A percentile compares a stretch with the other conserved stretches of the same genome.
phyloP scores from a whole-genome alignment of 1,284 basidiomycete genomes.

The Vanrija pseudolonga region DNA sequence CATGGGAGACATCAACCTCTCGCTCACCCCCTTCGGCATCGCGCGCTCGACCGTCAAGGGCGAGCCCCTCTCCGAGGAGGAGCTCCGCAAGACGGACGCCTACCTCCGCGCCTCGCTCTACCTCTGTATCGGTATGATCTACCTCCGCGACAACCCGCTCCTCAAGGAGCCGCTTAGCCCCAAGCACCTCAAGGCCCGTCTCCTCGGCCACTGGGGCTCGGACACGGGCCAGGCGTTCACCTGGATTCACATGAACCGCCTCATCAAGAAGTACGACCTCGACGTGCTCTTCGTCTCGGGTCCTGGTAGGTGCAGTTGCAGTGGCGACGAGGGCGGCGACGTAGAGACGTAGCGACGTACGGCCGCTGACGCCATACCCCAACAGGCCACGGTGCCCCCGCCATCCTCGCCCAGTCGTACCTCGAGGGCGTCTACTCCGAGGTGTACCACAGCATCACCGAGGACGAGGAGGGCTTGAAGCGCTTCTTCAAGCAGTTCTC shows the following conservation, averaged over 20 bases:
- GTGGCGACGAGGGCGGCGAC: not conserved
- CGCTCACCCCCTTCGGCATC: conserved; percentile 17
- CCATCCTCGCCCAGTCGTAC: conserved; percentile 73
- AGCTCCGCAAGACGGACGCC: conserved; percentile 32
- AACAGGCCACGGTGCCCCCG: conserved; percentile 80
- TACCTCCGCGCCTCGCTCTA: conserved; percentile 41
- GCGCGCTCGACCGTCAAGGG: conserved; percentile 32
- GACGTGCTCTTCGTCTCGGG: conserved; percentile 59
- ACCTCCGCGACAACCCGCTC: conserved; percentile 69
- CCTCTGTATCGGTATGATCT: conserved; percentile 57
- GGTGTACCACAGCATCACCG: conserved; percentile 67
- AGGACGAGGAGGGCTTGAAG: conserved; percentile 61
- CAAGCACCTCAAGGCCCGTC: conserved; percentile 70
- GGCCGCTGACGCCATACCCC: not conserved
- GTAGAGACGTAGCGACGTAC: too few species aligned
- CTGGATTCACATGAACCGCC: conserved; percentile 73
- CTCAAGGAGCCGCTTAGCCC: conserved; percentile 59
- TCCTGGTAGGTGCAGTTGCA: too few species aligned
- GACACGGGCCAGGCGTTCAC: conserved; percentile 67
- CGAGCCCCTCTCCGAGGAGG: conserved; percentile 27
- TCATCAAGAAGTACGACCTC: conserved; percentile 54
- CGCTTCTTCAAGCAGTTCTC: conserved; percentile 51
- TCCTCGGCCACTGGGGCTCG: conserved; percentile 57
- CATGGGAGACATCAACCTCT: too few species aligned
- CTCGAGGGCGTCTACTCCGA: conserved; percentile 70